A percentile compares a stretch with the other conserved stretches of the same genome.
Evolutionary conservation across 108 stramenopile species (phyloP).

Genomic region (Chaetoceros muelleri): DNA sequence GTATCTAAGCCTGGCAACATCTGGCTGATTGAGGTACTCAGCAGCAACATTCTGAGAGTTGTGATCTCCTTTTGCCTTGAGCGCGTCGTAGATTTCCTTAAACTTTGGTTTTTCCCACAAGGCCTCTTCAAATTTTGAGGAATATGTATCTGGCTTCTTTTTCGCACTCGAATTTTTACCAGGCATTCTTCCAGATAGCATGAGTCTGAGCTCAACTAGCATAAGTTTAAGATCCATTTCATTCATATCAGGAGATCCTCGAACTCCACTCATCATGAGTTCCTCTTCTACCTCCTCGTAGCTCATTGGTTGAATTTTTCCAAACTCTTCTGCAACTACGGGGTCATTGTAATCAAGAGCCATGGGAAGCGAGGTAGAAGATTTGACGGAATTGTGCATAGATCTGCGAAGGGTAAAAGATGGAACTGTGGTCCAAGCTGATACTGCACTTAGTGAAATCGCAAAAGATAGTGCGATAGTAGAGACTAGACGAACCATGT

Average conservation of each 20-base stretch:
- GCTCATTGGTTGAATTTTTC: constrained; percentile 50
- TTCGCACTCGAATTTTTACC: constrained; percentile 14
- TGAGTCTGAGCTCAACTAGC: constrained; percentile 68
- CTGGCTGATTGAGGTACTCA: constrained; percentile 65
- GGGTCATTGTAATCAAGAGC: constrained; percentile 85
- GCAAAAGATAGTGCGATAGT: not conserved
- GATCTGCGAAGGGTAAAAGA: not conserved
- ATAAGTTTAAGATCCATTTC: constrained; percentile 80
- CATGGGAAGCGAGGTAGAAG: constrained; percentile 30
- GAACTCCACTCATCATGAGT: constrained; percentile 50
- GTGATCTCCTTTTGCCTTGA: constrained; percentile 58
- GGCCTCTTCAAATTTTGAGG: constrained; percentile 72
- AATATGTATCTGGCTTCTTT: constrained; percentile 40
- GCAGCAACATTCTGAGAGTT: constrained; percentile 70
- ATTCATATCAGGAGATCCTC: constrained; percentile 55
- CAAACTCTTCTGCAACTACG: constrained; percentile 72
- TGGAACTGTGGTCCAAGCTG: not conserved
- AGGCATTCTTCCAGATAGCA: constrained; percentile 32
- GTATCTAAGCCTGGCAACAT: constrained; percentile 46
- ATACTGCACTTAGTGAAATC: not conserved
- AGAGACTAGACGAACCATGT: not conserved
- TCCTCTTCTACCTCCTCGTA: constrained; percentile 78
- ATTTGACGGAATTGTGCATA: not conserved
- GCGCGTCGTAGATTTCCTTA: constrained; percentile 42
- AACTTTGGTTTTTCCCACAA: constrained; percentile 76